phyloP scores from a whole-genome alignment of 1,284 basidiomycete species.

The Afroboletus lepidellus region DNA sequence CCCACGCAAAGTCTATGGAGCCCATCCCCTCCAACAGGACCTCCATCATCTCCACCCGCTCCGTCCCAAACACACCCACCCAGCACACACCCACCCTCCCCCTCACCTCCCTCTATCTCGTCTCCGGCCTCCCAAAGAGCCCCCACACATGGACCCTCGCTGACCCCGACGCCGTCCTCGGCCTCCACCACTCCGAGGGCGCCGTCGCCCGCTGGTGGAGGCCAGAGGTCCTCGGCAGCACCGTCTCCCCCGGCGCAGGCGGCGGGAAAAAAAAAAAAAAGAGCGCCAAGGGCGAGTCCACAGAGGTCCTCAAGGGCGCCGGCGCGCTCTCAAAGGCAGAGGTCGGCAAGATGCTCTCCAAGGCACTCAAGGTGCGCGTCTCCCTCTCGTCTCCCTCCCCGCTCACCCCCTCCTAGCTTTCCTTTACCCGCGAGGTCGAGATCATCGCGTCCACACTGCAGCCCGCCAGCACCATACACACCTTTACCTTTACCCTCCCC shows the following conservation, averaged over 20 bases:
- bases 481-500: constrained; percentile 84
- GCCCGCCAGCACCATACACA: constrained; percentile 89
- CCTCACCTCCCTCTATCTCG: constrained; percentile 80
- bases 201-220: constrained; percentile 93
- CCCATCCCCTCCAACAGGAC: constrained; percentile 72
- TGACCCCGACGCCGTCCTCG: constrained; percentile 82
- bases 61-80: constrained; percentile 55
- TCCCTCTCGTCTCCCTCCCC: not conserved
- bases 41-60: constrained; percentile 75
- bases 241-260: constrained; percentile 80
- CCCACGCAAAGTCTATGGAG: constrained; percentile 73
- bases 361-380: constrained; percentile 76
- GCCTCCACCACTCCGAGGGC: constrained; percentile 82
- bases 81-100: constrained; percentile 63
- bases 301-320: constrained; percentile 65
- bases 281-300: constrained; percentile 54
- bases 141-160: constrained; percentile 93
- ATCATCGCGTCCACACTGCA: constrained; percentile 90
- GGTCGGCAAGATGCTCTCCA: constrained; percentile 84
- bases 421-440: constrained; percentile 91
- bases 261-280: constrained; percentile 58
- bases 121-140: constrained; percentile 79
- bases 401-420: constrained; percentile 49
- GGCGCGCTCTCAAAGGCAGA: constrained; percentile 79
- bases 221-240: constrained; percentile 89